Evolutionary conservation across 1,284 basidiomycete genomes (phyloP).

Genomic region (Pisolithus thermaeus): DNA sequence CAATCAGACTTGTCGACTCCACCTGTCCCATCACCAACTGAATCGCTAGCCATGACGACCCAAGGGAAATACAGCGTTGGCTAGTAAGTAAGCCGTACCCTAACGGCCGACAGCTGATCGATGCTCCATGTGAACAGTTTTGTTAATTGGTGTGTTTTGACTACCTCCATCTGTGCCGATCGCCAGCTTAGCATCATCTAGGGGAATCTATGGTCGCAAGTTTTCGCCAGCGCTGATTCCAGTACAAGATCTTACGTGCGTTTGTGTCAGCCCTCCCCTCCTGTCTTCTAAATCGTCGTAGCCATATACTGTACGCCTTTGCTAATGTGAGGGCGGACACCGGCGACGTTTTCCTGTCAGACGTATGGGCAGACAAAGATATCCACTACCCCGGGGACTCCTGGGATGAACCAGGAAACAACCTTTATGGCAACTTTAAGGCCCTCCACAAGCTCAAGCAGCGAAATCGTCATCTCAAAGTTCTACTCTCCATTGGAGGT

Average conservation of each 20-base stretch:
- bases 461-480: slow-evolving; percentile 77
- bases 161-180: background rate
- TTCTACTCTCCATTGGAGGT: slow-evolving; percentile 84
- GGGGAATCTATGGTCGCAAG: slow-evolving; percentile 95
- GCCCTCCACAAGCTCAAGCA: slow-evolving; percentile 89
- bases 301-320: slow-evolving; percentile 85
- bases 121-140: slow-evolving; percentile 42
- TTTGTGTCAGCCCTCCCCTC: slow-evolving; percentile 15
- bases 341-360: slow-evolving; percentile 85
- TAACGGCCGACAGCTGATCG: slow-evolving; percentile 5
- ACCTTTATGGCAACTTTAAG: slow-evolving; percentile 94
- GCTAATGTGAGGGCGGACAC: slow-evolving; percentile 79
- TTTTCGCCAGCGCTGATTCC: slow-evolving; percentile 82
- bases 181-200: slow-evolving; percentile 23
- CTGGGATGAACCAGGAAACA: slow-evolving; percentile 82
- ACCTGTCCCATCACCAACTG: slow-evolving; percentile 11
- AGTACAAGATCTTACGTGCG: slow-evolving; percentile 76
- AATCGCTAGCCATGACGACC: slow-evolving; percentile 22
- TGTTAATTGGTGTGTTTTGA: slow-evolving; percentile 58
- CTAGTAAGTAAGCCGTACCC: slow-evolving; percentile 52
- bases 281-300: slow-evolving; percentile 23
- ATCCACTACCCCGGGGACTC: slow-evolving; percentile 83
- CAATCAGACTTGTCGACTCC: slow-evolving; percentile 8
- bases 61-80: slow-evolving; percentile 67
- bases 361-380: slow-evolving; percentile 90